phyloP scores from a whole-genome alignment of 192 early-diverging fungal genomes.

The Linnemannia schmuckeri region DNA sequence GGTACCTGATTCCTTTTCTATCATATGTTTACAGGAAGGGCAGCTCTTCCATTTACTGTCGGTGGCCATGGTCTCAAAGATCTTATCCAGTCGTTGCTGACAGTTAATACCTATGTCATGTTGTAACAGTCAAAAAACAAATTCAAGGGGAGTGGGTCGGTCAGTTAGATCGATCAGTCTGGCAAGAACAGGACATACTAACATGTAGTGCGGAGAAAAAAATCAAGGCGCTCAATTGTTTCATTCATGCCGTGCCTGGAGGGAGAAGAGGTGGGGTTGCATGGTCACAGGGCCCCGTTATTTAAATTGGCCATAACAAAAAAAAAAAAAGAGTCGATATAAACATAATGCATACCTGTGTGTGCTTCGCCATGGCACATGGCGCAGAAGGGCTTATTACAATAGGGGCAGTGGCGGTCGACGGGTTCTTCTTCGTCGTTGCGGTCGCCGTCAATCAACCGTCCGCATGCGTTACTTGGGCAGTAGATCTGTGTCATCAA shows the following conservation, averaged over 20 bases:
- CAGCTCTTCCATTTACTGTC: slow-evolving; percentile 20
- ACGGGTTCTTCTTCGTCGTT: neutral
- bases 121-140: neutral
- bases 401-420: slow-evolving; percentile 23
- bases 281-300: neutral
- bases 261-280: no score
- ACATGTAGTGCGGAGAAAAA: neutral
- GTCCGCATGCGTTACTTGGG: slow-evolving; percentile 11
- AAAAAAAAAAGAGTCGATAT: neutral
- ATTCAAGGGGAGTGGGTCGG: neutral
- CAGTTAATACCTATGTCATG: neutral
- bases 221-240: neutral
- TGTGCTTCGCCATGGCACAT: slow-evolving; percentile 17
- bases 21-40: slow-evolving; percentile 17
- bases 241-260: neutral
- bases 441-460: slow-evolving; percentile 14
- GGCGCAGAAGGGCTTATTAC: slow-evolving; percentile 15
- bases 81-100: neutral
- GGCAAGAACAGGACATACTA: no score
- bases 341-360: neutral
- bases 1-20: slow-evolving; percentile 21
- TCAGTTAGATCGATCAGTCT: neutral
- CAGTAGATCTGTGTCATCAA: slow-evolving; percentile 25
- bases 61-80: slow-evolving; percentile 10
- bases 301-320: neutral